Base-by-base conservation (phyloP, 345 rosid genomes). In the Arabidopsis arenosa region DNA sequence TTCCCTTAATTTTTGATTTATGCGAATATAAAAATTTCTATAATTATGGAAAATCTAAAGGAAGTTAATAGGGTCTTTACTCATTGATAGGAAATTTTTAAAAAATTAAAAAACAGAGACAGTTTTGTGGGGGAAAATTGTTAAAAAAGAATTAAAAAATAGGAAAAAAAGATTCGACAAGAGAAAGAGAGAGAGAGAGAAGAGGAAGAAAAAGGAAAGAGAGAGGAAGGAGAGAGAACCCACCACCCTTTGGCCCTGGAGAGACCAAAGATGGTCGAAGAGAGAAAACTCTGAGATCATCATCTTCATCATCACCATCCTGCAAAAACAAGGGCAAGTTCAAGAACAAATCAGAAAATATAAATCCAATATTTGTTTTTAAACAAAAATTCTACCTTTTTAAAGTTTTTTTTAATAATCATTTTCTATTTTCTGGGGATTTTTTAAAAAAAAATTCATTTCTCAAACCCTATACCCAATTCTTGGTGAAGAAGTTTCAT, bases 201-300 rank as follows among this genome's bases (percentile, higher is more conserved):
- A 43, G 55, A 61, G 60, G 67, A 65, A 58, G 43, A 58, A 52
- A 57, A 66, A 58, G 56, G 56, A 65, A 65, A 72, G 48, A 26
- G 66, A 60, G 76, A 72, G 68, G 63, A 59, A 61, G 49, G 66
- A 72, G 74, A 78, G 69, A 66, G 78, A 73, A 47, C 52, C 32
- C 74, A 36, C 58, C 74, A 35, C 63, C 73, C 75, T 79, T 79
- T 79, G 81, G 81, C 81, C 81, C 61, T 79, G 78, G 81, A 74
- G 77, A 81, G 82, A 82, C 74, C 75, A 66, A 77, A 69, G 85
- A 78, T 84, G 87, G 87, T 84, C 88, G 88, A 81, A 81, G 91
- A 83, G 86, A 84, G 66, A 83, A 83, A 77, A 81, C 89, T 88
- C 92, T 87, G 86, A 88, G 86, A 85, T 89, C 92, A 89, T 63